phyloP scores from a whole-genome alignment of 108 stramenopile species.

The Mediolabrus comicus region DNA sequence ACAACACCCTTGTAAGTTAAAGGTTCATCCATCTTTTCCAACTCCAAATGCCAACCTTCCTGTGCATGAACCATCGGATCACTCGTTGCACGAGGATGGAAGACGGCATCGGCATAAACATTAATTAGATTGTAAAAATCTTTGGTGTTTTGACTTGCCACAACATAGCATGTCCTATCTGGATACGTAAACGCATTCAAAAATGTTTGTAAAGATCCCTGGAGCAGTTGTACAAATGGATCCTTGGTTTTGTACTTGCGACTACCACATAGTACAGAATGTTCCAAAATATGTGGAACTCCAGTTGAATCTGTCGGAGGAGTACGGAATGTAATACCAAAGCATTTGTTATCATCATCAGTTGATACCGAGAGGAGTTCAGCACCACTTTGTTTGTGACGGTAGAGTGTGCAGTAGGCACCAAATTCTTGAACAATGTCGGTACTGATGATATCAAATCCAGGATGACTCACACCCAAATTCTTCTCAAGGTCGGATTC shows the following conservation, averaged over 20 bases:
- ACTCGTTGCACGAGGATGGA: constrained; percentile 86
- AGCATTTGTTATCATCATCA: constrained; percentile 98
- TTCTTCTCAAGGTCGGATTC: constrained; percentile 26
- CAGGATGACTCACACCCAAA: constrained; percentile 63
- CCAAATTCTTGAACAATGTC: constrained; percentile 84
- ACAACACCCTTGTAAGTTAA: constrained; percentile 98
- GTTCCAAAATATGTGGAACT: constrained; percentile 98
- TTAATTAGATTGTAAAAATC: constrained; percentile 99
- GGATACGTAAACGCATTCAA: constrained; percentile 99
- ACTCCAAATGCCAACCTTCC: constrained; percentile 98
- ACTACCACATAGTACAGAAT: constrained; percentile 96
- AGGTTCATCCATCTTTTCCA: constrained; percentile 83
- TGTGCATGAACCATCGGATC: constrained; percentile 95
- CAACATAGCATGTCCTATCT: constrained; percentile 97
- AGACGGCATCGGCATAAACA: constrained; percentile 97
- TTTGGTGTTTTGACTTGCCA: constrained; percentile 95
- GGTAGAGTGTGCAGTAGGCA: constrained; percentile 84
- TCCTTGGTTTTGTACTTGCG: constrained; percentile 96
- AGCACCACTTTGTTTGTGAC: constrained; percentile 91
- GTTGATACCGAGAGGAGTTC: constrained; percentile 87
- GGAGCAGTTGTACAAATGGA: constrained; percentile 97
- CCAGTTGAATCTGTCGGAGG: constrained; percentile 95
- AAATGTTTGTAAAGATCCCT: constrained; percentile 95
- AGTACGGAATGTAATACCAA: constrained; percentile 98
- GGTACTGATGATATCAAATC: constrained; percentile 68